Evolutionary conservation across 2,329 filamentous ascomycete genomes (phyloP).

Genomic region (Penicillium thymicola): DNA sequence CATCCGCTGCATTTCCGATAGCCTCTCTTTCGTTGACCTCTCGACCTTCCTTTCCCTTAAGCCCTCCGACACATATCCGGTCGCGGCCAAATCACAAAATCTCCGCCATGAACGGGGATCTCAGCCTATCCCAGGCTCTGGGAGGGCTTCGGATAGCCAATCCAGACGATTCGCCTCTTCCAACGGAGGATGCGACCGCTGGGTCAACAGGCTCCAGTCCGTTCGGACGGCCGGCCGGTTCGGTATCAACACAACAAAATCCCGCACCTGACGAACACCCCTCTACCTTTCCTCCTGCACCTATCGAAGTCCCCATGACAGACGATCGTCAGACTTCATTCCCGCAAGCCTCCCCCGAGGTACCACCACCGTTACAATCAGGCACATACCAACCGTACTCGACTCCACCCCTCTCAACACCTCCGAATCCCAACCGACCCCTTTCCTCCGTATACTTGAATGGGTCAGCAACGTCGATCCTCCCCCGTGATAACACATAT

Average conservation of each 20-base stretch:
- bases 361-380: slow-evolving; percentile 36
- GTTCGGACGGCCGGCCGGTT: slow-evolving; percentile 20
- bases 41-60: slow-evolving; percentile 5
- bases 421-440: slow-evolving; percentile 42
- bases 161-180: slow-evolving; percentile 68
- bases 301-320: slow-evolving; percentile 24
- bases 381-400: slow-evolving; percentile 45
- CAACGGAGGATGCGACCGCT: slow-evolving; percentile 34
- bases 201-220: slow-evolving; percentile 23
- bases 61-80: not conserved
- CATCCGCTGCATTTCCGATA: slow-evolving; percentile 30
- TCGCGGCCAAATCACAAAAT: not conserved
- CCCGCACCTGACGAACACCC: slow-evolving; percentile 18
- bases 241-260: slow-evolving; percentile 26
- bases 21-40: slow-evolving; percentile 17
- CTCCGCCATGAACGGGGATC: slow-evolving; percentile 77
- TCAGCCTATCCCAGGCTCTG: slow-evolving; percentile 87
- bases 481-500: slow-evolving; percentile 46
- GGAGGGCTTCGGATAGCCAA: slow-evolving; percentile 96
- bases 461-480: slow-evolving; percentile 38
- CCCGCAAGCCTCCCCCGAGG: slow-evolving; percentile 43
- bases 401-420: slow-evolving; percentile 40
- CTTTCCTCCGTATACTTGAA: slow-evolving; percentile 50
- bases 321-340: slow-evolving; percentile 45
- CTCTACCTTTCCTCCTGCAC: slow-evolving; percentile 20